These are phyloP conservation scores for Pisolithus tinctorius DNA, from an alignment of 768 basidiomycete genomes.

Conservation along the genomic window DNA sequence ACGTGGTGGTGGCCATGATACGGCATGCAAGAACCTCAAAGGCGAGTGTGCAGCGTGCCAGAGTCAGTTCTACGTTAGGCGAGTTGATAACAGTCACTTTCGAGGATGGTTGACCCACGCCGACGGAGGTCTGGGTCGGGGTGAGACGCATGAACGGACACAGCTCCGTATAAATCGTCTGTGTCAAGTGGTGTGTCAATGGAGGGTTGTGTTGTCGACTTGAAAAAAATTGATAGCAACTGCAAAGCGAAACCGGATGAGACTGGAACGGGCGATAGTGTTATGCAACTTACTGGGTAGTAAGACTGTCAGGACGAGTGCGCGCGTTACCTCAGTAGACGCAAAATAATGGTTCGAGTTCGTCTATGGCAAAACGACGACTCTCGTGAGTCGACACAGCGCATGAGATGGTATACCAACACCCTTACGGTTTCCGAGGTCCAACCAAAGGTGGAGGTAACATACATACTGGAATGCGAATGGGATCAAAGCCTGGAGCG, in stretches of 20 bases:
- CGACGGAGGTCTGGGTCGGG: constrained; percentile 1
- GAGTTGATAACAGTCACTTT: constrained; percentile 25
- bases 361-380: constrained; percentile 35
- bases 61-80: constrained; percentile 57
- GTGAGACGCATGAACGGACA: neutral
- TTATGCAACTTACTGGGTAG: constrained; percentile 49
- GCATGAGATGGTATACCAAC: neutral
- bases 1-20: constrained; percentile 41
- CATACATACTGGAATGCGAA: constrained; percentile 58
- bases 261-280: neutral
- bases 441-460: constrained; percentile 58
- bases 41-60: constrained; percentile 55
- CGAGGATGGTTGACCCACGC: neutral
- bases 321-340: constrained; percentile 44
- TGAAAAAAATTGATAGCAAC: constrained; percentile 46
- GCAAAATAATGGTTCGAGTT: constrained; percentile 72
- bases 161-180: constrained; percentile 13
- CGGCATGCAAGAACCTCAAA: constrained; percentile 49
- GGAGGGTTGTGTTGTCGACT: constrained; percentile 30
- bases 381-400: neutral
- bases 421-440: constrained; percentile 49
- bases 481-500: constrained; percentile 45
- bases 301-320: constrained; percentile 46
- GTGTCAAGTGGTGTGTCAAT: constrained; percentile 6
- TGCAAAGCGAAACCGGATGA: constrained; percentile 17